These are phyloP conservation scores for Papiliotrema flavescens DNA, from an alignment of 1,284 basidiomycete species.

Conservation along the genomic window DNA sequence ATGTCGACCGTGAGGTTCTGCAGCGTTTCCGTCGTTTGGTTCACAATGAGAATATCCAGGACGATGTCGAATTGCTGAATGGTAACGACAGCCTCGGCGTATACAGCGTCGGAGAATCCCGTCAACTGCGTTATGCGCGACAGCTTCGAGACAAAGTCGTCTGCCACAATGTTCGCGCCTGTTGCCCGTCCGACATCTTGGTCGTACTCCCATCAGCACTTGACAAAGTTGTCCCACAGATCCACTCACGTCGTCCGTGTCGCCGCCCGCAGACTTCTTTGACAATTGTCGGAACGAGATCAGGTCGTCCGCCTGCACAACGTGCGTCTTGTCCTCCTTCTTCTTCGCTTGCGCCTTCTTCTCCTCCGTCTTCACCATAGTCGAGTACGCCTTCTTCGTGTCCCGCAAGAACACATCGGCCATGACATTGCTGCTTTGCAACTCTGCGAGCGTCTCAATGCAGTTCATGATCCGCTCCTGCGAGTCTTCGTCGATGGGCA, in stretches of 20 bases:
- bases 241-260: constrained; percentile 66
- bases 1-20: constrained; percentile 98
- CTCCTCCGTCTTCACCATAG: constrained; percentile 91
- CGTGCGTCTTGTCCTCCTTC: constrained; percentile 67
- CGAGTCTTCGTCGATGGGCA: constrained; percentile 96
- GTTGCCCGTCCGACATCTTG: constrained; percentile 88
- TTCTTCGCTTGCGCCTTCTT: constrained; percentile 84
- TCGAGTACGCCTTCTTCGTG: constrained; percentile 87
- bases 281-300: constrained; percentile 91
- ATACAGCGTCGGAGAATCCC: constrained; percentile 96
- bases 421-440: constrained; percentile 61
- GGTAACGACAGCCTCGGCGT: constrained; percentile 97
- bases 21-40: constrained; percentile 90
- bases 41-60: constrained; percentile 95
- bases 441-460: constrained; percentile 80
- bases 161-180: constrained; percentile 73
- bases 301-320: constrained; percentile 89
- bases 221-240: constrained; percentile 4
- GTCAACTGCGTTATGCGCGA: constrained; percentile 94
- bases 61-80: constrained; percentile 98
- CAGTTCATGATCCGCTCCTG: constrained; percentile 96
- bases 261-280: constrained; percentile 78
- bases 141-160: constrained; percentile 96
- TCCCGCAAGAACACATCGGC: constrained; percentile 88
- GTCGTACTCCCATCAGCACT: constrained; percentile 61